These are phyloP conservation scores for Xylaria sp. DNA, from an alignment of 2,329 filamentous ascomycete genomes.

Conservation along the genomic window DNA sequence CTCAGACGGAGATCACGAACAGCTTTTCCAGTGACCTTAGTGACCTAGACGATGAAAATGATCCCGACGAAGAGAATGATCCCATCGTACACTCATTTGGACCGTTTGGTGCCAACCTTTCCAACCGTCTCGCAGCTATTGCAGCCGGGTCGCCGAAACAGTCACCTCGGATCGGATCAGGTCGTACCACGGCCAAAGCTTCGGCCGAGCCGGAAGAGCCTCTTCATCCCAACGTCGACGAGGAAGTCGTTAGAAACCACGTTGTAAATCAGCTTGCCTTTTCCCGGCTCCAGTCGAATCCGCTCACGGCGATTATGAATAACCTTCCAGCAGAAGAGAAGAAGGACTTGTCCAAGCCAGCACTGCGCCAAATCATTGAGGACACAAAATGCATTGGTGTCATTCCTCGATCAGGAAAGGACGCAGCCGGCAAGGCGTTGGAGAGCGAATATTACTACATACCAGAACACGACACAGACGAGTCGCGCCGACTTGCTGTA, in stretches of 20 bases:
- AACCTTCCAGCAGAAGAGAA: constrained; percentile 79
- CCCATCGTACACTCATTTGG: constrained; percentile 93
- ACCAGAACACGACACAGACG: constrained; percentile 84
- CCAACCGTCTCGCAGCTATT: constrained; percentile 84
- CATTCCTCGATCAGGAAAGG: constrained; percentile 90
- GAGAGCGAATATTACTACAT: constrained; percentile 99
- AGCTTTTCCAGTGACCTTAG: constrained; percentile 69
- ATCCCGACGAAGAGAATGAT: constrained; percentile 94
- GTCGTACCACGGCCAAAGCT: constrained; percentile 40
- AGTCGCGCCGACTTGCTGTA: constrained; percentile 81
- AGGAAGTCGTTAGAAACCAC: constrained; percentile 77
- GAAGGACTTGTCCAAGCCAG: constrained; percentile 67
- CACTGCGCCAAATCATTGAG: constrained; percentile 78
- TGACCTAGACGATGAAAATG: constrained; percentile 74
- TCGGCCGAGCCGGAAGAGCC: constrained; percentile 48
- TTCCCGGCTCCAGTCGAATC: constrained; percentile 90
- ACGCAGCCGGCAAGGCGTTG: constrained; percentile 90
- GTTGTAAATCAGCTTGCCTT: constrained; percentile 95
- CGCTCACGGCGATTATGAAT: constrained; percentile 87
- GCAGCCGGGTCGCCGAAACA: constrained; percentile 71
- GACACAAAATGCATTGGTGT: constrained; percentile 83
- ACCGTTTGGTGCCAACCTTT: constrained; percentile 85
- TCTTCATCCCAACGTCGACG: constrained; percentile 50
- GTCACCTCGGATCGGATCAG: constrained; percentile 42
- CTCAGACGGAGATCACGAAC: constrained; percentile 62